Percentiles rank a stretch among this genome's conserved stretches.
Evolutionary conservation across 495 filamentous ascomycete species (phyloP).

Genomic region (Trypethelium eluteriae): DNA sequence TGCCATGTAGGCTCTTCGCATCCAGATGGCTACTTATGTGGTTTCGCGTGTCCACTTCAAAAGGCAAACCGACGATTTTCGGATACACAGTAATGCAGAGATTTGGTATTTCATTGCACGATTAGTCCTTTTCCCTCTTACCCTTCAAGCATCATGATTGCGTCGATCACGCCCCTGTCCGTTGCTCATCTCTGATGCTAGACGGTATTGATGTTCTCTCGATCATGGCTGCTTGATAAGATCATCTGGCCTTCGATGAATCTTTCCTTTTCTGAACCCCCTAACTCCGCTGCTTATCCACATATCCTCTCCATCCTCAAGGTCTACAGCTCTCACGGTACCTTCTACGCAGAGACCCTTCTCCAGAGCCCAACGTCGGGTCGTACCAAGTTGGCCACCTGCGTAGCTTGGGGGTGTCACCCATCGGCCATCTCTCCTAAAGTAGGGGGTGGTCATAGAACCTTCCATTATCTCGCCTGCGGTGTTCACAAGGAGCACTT

Average conservation of each 20-base stretch:
- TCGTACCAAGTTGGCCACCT: slow-evolving; percentile 78
- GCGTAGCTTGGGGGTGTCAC: slow-evolving; percentile 54
- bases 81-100: too few species aligned
- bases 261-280: slow-evolving; percentile 46
- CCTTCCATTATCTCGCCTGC: slow-evolving; percentile 75
- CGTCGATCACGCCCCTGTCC: too few species aligned
- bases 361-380: slow-evolving; percentile 70
- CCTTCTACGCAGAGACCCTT: slow-evolving; percentile 56
- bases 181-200: too few species aligned
- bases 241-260: neutral
- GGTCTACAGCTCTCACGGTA: slow-evolving; percentile 43
- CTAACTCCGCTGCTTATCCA: slow-evolving; percentile 83
- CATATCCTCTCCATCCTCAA: slow-evolving; percentile 66
- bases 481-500: slow-evolving; percentile 67
- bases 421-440: slow-evolving; percentile 61
- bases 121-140: too few species aligned
- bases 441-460: slow-evolving; percentile 71
- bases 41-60: too few species aligned
- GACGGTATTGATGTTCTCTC: neutral
- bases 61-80: too few species aligned
- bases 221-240: neutral
- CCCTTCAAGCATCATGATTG: too few species aligned
- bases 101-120: too few species aligned
- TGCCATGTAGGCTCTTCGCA: too few species aligned
- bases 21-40: too few species aligned